Evolutionary conservation across 768 basidiomycete genomes (phyloP).

Genomic region (Mrakia gelida): DNA sequence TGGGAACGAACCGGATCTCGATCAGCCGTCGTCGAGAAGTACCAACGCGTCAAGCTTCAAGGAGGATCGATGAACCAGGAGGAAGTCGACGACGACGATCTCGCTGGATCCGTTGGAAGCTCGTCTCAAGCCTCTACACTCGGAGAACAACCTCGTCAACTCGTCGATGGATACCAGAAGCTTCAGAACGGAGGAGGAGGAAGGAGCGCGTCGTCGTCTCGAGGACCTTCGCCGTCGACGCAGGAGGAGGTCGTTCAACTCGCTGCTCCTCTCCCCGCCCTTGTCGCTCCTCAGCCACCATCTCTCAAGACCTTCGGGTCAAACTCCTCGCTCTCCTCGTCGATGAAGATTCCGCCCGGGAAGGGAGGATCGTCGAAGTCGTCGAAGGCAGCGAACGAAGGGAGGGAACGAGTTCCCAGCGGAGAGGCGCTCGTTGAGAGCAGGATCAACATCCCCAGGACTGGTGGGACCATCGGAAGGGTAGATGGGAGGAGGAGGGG

Average conservation of each 20-base stretch:
- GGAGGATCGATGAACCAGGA: not conserved
- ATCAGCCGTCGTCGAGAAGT: constrained; percentile 52
- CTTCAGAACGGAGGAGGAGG: not conserved
- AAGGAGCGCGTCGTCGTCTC: not conserved
- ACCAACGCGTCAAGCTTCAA: constrained; percentile 5
- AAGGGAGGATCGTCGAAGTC: not conserved
- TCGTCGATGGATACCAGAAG: not conserved
- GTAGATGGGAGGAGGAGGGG: not conserved
- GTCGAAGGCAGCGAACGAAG: not conserved
- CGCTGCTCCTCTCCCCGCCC: not conserved
- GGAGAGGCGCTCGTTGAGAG: constrained; percentile 4
- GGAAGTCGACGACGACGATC: constrained; percentile 1
- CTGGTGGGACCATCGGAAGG: not conserved
- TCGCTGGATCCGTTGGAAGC: not conserved
- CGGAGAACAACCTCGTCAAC: not conserved
- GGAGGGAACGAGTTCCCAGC: not conserved
- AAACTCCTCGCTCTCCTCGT: not conserved
- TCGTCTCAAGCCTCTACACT: not conserved
- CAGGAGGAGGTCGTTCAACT: not conserved
- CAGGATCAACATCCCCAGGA: constrained; percentile 7
- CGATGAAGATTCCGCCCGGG: not conserved
- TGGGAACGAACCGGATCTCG: constrained; percentile 69
- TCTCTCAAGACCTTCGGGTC: not conserved
- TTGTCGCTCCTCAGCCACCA: not conserved
- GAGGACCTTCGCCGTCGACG: not conserved